Evolutionary conservation across 345 rosid genomes (phyloP), one percentile per base, ranked within the genome.

Genomic region (Jatropha curcas): DNA sequence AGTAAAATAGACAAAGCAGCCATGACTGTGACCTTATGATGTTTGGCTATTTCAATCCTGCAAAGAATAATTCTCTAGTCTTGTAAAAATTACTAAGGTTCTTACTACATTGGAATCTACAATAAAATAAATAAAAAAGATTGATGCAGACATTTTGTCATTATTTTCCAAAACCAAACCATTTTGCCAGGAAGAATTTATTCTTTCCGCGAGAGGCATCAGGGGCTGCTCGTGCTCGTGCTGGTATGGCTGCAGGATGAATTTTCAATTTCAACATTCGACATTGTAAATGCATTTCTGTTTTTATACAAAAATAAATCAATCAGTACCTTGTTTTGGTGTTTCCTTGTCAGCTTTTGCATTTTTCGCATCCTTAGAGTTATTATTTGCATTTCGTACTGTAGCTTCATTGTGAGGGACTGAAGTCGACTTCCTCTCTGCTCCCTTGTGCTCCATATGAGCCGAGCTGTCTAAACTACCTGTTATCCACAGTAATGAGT

Each of bases 141-240:
- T 48, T 17, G 6, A 48, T 48, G 53, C 53, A 14, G 31, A 71
- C 1, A 30, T 33, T 20, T 43, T 55, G 22, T 14, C 67, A 64
- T 84, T 80, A 89, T 68, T 84, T 87, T 67, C 92, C 88, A 63
- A 82, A 80, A 61, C 88, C 88, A 75, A 86, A 88, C 85, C 86
- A 86, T 63, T 77, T 86, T 64, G 90, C 84, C 19, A 86, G 78
- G 82, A 81, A 87, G 75, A 76, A 85, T 74, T 62, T 82, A 56
- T 78, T 88, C 78, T 89, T 87, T 65, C 88, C 87, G 4, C 79
- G 73, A 73, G 83, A 67, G 25, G 65, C 64, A 70, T 76, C 78
- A 16, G 77, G 61, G 27, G 63, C 33, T 62, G 79, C 63, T 33
- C 48, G 12, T 51, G 60, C 65, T 27, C 71, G 72, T 67, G 74